These are phyloP conservation scores for Botryotinia globosa DNA, from an alignment of 2,329 filamentous ascomycete species.

Conservation along the genomic window DNA sequence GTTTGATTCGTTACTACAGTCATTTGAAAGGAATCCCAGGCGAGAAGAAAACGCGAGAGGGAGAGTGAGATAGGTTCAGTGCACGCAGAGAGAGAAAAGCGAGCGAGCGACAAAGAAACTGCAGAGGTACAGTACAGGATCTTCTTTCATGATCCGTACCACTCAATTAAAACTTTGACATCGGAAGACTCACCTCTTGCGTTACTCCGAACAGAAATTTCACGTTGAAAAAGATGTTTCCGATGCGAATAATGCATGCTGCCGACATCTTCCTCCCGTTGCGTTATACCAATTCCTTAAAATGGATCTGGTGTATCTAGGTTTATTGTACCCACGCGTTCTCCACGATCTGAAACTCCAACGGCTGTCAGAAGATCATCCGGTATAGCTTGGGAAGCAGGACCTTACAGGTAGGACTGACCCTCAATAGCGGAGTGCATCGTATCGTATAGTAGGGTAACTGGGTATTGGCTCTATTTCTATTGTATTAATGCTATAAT, in stretches of 20 bases:
- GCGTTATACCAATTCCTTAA: slow-evolving; percentile 26
- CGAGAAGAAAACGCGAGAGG: background rate
- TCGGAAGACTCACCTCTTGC: slow-evolving; percentile 18
- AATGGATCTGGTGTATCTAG: slow-evolving; percentile 22
- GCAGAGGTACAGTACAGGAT: slow-evolving; percentile 2
- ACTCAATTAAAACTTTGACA: slow-evolving; percentile 16
- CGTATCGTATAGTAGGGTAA: slow-evolving; percentile 8
- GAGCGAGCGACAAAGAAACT: slow-evolving; percentile 13
- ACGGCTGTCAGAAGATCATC: slow-evolving; percentile 31
- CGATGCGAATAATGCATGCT: slow-evolving; percentile 26
- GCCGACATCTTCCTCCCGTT: slow-evolving; percentile 28
- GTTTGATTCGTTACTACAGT: background rate
- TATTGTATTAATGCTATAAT: background rate
- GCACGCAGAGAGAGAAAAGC: background rate
- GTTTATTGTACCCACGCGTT: slow-evolving; percentile 33
- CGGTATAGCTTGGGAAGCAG: slow-evolving; percentile 16
- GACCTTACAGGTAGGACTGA: slow-evolving; percentile 12
- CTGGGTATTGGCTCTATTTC: background rate
- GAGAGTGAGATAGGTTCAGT: background rate
- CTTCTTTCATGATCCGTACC: slow-evolving; percentile 5
- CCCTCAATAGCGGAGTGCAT: slow-evolving; percentile 10
- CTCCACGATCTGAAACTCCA: slow-evolving; percentile 35
- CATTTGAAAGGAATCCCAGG: background rate
- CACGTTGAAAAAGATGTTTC: slow-evolving; percentile 22
- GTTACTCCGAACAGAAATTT: slow-evolving; percentile 16